phyloP scores from a whole-genome alignment of 352 stramenopile species.

The Stramenopiles sp. region DNA sequence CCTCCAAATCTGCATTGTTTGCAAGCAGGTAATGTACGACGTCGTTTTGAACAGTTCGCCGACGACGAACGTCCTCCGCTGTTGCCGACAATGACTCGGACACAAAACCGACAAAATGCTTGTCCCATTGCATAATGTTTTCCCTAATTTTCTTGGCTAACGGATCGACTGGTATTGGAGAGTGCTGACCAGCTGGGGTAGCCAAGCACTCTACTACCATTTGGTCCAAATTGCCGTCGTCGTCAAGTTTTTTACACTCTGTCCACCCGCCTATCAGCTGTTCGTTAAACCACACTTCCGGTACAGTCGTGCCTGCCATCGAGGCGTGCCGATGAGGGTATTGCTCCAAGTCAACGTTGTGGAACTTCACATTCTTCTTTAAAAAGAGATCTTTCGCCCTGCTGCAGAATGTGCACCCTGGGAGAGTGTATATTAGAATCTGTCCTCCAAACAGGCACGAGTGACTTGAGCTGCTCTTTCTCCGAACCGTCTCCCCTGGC shows the following conservation, averaged over 20 bases:
- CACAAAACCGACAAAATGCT: not conserved
- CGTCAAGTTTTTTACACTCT: constrained; percentile 6
- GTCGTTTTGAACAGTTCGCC: constrained; percentile 1
- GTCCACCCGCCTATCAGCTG: constrained; percentile 4
- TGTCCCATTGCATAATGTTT: not conserved
- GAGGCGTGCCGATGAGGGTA: constrained; percentile 4
- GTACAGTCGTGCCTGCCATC: constrained; percentile 5
- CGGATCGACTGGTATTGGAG: not conserved
- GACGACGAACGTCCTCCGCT: not conserved
- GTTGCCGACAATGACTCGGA: not conserved
- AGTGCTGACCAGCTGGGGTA: constrained; percentile 3
- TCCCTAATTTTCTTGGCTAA: constrained; percentile 4
- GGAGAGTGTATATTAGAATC: constrained; percentile 6
- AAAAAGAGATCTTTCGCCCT: not conserved
- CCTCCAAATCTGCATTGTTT: constrained; percentile 6
- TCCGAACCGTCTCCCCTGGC: not conserved
- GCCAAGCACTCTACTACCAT: not conserved
- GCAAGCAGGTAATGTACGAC: not conserved
- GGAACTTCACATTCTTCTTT: constrained; percentile 1
- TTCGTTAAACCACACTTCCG: constrained; percentile 1
- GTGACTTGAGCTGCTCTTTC: not conserved
- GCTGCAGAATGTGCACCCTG: not conserved
- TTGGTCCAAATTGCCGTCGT: constrained; percentile 1
- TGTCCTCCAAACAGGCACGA: constrained; percentile 2
- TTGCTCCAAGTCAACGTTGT: constrained; percentile 1